Base-by-base conservation (phyloP, 441 rosid species). In the Arabidopsis hybrid region DNA sequence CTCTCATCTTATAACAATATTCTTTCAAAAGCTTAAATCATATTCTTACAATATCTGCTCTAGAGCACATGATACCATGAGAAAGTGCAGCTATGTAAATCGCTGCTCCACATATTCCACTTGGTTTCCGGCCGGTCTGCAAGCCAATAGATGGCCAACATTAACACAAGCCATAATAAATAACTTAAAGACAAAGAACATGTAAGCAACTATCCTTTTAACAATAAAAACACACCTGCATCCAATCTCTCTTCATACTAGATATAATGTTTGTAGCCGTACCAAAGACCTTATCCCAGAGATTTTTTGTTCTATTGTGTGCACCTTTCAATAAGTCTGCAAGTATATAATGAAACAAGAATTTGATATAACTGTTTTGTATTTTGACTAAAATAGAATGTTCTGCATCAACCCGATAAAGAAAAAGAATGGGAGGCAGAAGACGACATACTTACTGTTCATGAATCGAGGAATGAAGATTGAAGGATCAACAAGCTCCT, bases 91-190 rank as follows among this genome's bases (percentile, higher is more conserved):
- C 79, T 73, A 88, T 84, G 71, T 92, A 94, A 12, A 92, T 83
- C 31, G 99, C 99, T 35, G 99, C 97, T 71, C 99, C 97, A 80
- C 99, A 94, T 75, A 94, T 82, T 59, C 97, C 97, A 81, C 99
- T 92, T 58, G 99, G 99, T 73, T 92, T 90, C 69, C 97, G 85
- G 68, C 99, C 99, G 3, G 97, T 94, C 97, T 94, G 89, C 62
- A 65, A 81, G 65, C 31, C 65, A 55, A 47, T 56, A 46, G 40
- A 32, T 26, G 49, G 51, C 39, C 78, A 58, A 51, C 50, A 52
- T 74, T 72, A 69, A 61, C 70, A 46, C 42, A 17, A 63, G 29
- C 36, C 62, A 21, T 26, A 45, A 51, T 14, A 64, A 45, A 49
- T 50, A 67, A 64, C 59, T 46, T 60, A 26, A 61, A 47, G 29